phyloP scores from a whole-genome alignment of 2,329 filamentous ascomycete species.

The Aspergillus piperis region DNA sequence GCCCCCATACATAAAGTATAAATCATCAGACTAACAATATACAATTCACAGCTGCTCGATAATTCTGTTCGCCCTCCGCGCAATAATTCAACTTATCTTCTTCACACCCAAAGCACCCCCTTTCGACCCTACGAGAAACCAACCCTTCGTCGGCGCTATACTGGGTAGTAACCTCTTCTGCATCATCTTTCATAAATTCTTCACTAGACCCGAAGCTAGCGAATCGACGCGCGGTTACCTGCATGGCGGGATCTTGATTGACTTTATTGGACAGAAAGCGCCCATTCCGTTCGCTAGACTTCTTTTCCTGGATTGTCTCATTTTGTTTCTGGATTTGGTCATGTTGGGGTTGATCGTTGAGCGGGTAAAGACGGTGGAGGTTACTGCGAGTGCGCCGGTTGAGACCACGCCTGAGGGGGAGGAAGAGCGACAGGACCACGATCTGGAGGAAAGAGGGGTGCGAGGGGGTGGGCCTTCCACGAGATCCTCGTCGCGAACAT shows the following conservation, averaged over 20 bases:
- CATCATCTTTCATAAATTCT: slow-evolving; percentile 59
- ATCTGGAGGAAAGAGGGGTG: slow-evolving; percentile 61
- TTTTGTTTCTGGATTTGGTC: slow-evolving; percentile 58
- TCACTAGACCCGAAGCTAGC: slow-evolving; percentile 53
- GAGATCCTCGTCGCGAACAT: slow-evolving; percentile 29
- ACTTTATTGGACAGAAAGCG: slow-evolving; percentile 64
- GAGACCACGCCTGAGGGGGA: slow-evolving; percentile 11
- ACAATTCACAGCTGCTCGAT: slow-evolving; percentile 55
- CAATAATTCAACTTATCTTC: slow-evolving; percentile 58
- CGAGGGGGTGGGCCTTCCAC: slow-evolving; percentile 43
- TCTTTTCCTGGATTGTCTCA: slow-evolving; percentile 54
- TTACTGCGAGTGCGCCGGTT: slow-evolving; percentile 10
- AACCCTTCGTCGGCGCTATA: slow-evolving; percentile 57
- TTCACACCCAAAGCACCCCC: slow-evolving; percentile 61
- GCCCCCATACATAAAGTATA: too few relatives aligned
- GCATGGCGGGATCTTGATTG: slow-evolving; percentile 64
- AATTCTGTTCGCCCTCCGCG: slow-evolving; percentile 57
- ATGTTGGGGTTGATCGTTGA: slow-evolving; percentile 59
- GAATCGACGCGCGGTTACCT: slow-evolving; percentile 57
- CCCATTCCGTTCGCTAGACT: slow-evolving; percentile 57
- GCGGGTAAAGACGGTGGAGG: slow-evolving; percentile 49
- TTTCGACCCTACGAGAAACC: slow-evolving; percentile 53
- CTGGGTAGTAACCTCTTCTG: slow-evolving; percentile 58
- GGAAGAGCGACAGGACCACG: slow-evolving; percentile 52
- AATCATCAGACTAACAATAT: neutral